These are phyloP conservation scores for Pyrus hybrid DNA, from an alignment of 331 rosid genomes.

Conservation along the genomic window DNA sequence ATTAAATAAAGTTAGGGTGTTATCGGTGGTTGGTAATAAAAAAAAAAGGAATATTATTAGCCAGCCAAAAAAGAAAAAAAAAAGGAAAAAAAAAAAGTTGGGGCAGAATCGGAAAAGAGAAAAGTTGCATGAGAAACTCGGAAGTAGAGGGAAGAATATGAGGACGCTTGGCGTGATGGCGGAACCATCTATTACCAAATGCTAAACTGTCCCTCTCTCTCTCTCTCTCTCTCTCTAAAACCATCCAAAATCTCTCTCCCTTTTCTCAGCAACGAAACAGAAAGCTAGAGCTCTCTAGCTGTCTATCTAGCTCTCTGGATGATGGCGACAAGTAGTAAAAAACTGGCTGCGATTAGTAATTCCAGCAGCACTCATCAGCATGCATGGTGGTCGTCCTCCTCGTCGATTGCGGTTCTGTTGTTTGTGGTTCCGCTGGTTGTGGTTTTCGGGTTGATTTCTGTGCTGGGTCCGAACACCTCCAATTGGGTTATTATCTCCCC, in stretches of 20 bases:
- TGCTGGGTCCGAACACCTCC: slow-evolving; percentile 44
- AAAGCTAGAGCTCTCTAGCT: background rate
- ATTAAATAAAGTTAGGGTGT: background rate
- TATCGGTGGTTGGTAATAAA: background rate
- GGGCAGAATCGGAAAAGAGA: slow-evolving; percentile 46
- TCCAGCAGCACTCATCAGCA: background rate
- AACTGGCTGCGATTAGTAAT: background rate
- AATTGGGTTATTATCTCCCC: slow-evolving; percentile 19
- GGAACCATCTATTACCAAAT: slow-evolving; percentile 50
- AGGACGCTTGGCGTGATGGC: slow-evolving; percentile 51
- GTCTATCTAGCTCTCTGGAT: background rate
- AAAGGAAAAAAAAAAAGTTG: background rate
- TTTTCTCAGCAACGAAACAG: background rate
- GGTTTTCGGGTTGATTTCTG: slow-evolving; percentile 42
- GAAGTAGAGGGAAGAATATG: slow-evolving; percentile 20
- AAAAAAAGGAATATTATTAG: background rate
- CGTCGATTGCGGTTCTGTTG: slow-evolving; percentile 34
- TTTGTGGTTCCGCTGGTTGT: slow-evolving; percentile 43
- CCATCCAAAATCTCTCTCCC: background rate
- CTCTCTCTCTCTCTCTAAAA: background rate
- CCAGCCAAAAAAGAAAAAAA: background rate
- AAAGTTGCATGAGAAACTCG: slow-evolving; percentile 66
- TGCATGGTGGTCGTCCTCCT: slow-evolving; percentile 25
- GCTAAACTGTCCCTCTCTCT: slow-evolving; percentile 2
- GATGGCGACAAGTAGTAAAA: background rate